A percentile compares a stretch with the other conserved stretches of the same genome.
Evolutionary conservation across 1,139 yeast genomes (phyloP).

Genomic region (Suhomyces bokatorum): DNA sequence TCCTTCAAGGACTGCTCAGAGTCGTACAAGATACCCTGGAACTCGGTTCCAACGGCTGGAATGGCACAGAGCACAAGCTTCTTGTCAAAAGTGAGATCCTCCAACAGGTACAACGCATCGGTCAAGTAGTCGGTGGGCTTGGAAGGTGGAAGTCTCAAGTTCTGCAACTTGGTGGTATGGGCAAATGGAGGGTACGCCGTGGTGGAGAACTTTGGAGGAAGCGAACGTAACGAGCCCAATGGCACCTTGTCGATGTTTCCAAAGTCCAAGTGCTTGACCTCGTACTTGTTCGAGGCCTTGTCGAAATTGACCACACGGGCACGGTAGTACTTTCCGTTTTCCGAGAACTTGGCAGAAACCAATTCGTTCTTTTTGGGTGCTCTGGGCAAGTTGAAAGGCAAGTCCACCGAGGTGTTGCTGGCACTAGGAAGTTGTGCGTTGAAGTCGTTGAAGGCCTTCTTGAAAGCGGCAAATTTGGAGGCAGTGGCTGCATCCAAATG

Average conservation of each 20-base stretch:
- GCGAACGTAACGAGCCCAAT: slow-evolving; percentile 47
- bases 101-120: slow-evolving; percentile 59
- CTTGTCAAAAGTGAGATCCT: slow-evolving; percentile 54
- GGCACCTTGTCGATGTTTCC: slow-evolving; percentile 59
- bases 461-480: slow-evolving; percentile 42
- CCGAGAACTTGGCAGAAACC: slow-evolving; percentile 58
- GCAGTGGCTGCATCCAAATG: slow-evolving; percentile 38
- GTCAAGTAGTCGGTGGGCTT: slow-evolving; percentile 58
- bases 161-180: slow-evolving; percentile 55
- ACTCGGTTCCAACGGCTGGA: slow-evolving; percentile 44
- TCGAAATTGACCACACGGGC: slow-evolving; percentile 58
- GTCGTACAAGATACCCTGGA: slow-evolving; percentile 59
- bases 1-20: slow-evolving; percentile 59
- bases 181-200: slow-evolving; percentile 55
- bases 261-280: slow-evolving; percentile 64
- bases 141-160: slow-evolving; percentile 60
- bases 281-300: slow-evolving; percentile 44
- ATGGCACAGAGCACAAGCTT: slow-evolving; percentile 60
- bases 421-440: slow-evolving; percentile 44
- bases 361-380: slow-evolving; percentile 58
- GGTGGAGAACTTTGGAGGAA: slow-evolving; percentile 54
- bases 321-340: slow-evolving; percentile 59
- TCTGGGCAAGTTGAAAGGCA: slow-evolving; percentile 47
- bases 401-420: slow-evolving; percentile 38
- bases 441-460: slow-evolving; percentile 47